A percentile compares a stretch with the other conserved stretches of the same genome.
These are phyloP conservation scores for Tuctoria greenei DNA, from an alignment of 176 grass and related monocot genomes.

Conservation along the genomic window DNA sequence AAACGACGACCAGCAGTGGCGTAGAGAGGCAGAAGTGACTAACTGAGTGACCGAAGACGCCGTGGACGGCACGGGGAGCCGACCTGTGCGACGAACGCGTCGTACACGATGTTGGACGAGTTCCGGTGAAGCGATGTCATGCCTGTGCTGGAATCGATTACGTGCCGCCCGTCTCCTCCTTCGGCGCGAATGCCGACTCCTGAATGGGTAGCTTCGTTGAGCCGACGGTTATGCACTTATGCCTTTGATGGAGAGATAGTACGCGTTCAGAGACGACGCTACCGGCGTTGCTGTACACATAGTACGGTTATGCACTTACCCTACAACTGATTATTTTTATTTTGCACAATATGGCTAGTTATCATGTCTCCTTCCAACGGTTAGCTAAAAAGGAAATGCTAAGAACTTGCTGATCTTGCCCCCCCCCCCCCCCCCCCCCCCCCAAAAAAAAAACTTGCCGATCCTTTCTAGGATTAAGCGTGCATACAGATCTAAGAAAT, in stretches of 20 bases:
- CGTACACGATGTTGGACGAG: constrained; percentile 28
- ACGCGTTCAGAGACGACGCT: background rate
- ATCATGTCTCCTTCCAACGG: too few species aligned
- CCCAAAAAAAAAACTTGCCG: too few species aligned
- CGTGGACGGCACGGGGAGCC: constrained; percentile 12
- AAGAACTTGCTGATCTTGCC: too few species aligned
- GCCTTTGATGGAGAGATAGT: constrained; percentile 49
- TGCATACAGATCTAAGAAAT: too few species aligned
- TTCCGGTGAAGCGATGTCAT: constrained; percentile 27
- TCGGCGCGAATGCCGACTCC: constrained; percentile 30
- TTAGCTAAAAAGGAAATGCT: too few species aligned
- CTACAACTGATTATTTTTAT: too few species aligned
- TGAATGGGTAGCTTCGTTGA: constrained; percentile 35
- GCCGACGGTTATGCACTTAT: constrained; percentile 49
- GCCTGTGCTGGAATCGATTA: constrained; percentile 53
- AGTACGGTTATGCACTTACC: too few species aligned
- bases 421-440: too few species aligned
- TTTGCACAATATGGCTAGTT: too few species aligned
- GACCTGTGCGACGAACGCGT: constrained; percentile 36
- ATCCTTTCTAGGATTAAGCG: too few species aligned
- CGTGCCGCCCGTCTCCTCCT: constrained; percentile 38
- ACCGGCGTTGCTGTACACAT: background rate
- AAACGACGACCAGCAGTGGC: too few species aligned
- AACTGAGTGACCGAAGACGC: background rate
- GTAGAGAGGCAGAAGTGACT: too few species aligned